Evolutionary conservation across 1,284 basidiomycete genomes (phyloP).

Genomic region (Leccinum fallax): DNA sequence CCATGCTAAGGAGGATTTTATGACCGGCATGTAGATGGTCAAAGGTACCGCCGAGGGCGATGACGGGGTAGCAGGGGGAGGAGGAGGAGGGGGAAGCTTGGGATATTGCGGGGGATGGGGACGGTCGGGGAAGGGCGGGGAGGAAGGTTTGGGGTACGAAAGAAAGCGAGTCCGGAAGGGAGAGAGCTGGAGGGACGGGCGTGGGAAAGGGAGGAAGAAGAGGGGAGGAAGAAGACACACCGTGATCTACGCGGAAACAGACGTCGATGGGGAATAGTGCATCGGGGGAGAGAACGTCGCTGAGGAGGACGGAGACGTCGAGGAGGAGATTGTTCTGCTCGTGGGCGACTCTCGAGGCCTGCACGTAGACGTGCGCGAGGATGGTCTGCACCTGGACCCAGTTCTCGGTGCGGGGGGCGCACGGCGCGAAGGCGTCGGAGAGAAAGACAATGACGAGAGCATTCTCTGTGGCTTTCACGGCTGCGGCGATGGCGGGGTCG

Average conservation of each 20-base stretch:
- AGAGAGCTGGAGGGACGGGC: neutral
- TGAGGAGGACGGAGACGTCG: slow-evolving; percentile 68
- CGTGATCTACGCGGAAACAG: slow-evolving; percentile 53
- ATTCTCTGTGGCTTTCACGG: slow-evolving; percentile 46
- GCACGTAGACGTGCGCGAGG: slow-evolving; percentile 74
- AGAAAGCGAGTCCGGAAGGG: slow-evolving; percentile 27
- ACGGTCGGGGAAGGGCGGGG: slow-evolving; percentile 26
- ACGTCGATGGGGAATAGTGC: slow-evolving; percentile 45
- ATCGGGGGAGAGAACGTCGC: slow-evolving; percentile 46
- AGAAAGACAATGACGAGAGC: slow-evolving; percentile 65
- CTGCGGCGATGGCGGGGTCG: slow-evolving; percentile 51
- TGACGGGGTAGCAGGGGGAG: slow-evolving; percentile 49
- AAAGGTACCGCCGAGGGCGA: slow-evolving; percentile 77
- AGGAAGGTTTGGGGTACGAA: slow-evolving; percentile 36
- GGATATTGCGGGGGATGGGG: neutral
- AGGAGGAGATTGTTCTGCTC: slow-evolving; percentile 65
- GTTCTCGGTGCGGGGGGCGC: slow-evolving; percentile 49
- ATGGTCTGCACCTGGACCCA: slow-evolving; percentile 68
- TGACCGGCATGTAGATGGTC: slow-evolving; percentile 98
- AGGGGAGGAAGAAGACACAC: slow-evolving; percentile 35
- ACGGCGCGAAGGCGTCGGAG: slow-evolving; percentile 53
- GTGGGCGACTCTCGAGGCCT: slow-evolving; percentile 70
- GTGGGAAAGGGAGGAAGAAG: neutral
- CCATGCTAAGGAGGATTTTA: slow-evolving; percentile 95
- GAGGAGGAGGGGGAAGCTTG: neutral